Evolutionary conservation across 176 grass and related monocot genomes (phyloP), one percentile per base, ranked within the genome.

Genomic region (Eragrostis nindensis): DNA sequence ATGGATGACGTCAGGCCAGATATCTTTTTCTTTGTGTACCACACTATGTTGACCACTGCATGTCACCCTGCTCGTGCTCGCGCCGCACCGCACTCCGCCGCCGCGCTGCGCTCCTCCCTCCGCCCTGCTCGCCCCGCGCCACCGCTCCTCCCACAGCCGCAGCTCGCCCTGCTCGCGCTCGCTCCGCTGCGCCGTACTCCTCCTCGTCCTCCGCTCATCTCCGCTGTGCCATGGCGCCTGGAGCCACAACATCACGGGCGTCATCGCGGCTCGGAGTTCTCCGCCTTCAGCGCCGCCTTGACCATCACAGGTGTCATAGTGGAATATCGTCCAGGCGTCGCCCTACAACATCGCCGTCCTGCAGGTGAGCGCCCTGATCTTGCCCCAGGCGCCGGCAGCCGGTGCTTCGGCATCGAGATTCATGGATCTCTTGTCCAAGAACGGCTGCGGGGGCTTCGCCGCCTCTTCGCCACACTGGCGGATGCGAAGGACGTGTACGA

Each of bases 281-380:
- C 75, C 22, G 75, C 78, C 15, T 94, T 94, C 82, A 97, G 69
- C 74, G 52, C 76, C 67, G 83, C 82, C 56, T 84, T 92, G 71
- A 30, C 10, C 18, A 76, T 11, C 56, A 77, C 91, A 18, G 73
- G 76, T 56, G 84, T 91, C 41, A 85, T 79, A 6, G 39, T 45
- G 36, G 64, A 85, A 83, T 14, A 77, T 86, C 36, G 42, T 94
- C 40, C 36, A 76, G 42, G 81, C 87, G 45, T 4, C 39, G 22
- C 84, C 92, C 15, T 86, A 73, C 42, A 61, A 92, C 76, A 83
- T 95, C 62, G 73, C 85, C 30, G 82, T 90, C 52, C 77, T 96
- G 32, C 87, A 92, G 53, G 84, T 96, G 52, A 90, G 24, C 39
- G 80, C 80, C 32, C 70, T 62, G 63, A 86, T 95, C 48, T 74